phyloP scores from a whole-genome alignment of 306 rosid species.

The Castanea mollissima region DNA sequence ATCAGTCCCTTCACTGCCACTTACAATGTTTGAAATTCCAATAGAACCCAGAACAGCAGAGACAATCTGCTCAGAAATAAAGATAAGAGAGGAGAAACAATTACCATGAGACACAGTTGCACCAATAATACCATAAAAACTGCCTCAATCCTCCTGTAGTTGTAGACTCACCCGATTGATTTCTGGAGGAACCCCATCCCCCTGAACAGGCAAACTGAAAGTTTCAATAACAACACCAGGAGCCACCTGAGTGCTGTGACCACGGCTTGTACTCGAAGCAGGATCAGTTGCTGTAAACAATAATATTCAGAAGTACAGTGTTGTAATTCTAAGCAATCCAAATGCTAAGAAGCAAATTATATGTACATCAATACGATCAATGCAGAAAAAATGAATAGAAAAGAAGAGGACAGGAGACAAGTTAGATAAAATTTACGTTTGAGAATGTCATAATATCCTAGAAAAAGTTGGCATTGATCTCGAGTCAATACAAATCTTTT shows the following conservation, averaged over 20 bases:
- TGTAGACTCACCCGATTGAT: constrained; percentile 63
- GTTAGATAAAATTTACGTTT: not conserved
- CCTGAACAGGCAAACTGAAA: constrained; percentile 79
- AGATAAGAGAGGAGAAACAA: constrained; percentile 20
- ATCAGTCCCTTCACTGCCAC: constrained; percentile 67
- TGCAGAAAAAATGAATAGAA: not conserved
- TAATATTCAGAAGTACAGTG: constrained; percentile 24
- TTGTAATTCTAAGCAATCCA: not conserved
- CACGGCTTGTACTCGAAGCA: constrained; percentile 66
- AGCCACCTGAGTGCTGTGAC: constrained; percentile 60
- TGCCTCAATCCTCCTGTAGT: constrained; percentile 20
- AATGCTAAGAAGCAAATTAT: not conserved
- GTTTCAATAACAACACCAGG: constrained; percentile 94
- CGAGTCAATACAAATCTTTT: not conserved
- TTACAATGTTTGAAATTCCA: constrained; percentile 58
- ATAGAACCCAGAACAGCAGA: constrained; percentile 90
- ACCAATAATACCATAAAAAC: constrained; percentile 15
- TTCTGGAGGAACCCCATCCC: constrained; percentile 74
- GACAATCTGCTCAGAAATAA: constrained; percentile 51
- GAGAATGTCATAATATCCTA: not conserved
- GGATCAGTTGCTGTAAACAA: constrained; percentile 66
- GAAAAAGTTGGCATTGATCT: not conserved
- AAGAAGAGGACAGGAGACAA: not conserved
- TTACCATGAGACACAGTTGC: not conserved
- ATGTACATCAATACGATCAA: not conserved